Conservation (phyloP, 139 green algal genomes). For the Pedinophyceae sp. region DNA sequence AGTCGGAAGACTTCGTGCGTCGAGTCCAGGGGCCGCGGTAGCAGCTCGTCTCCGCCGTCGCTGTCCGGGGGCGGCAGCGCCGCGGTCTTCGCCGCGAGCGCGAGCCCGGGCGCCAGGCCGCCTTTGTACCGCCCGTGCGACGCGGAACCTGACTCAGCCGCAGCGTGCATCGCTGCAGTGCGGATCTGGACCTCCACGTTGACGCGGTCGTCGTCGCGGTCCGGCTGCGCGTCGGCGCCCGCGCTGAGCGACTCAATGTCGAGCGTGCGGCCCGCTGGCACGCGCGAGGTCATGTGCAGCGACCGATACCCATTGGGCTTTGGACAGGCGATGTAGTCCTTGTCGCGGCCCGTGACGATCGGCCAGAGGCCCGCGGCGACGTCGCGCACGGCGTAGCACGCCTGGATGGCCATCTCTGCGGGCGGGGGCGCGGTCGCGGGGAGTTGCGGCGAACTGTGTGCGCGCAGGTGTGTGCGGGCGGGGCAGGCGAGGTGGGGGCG, state of each 20-base stretch:
- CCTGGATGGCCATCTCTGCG: constrained; percentile 16
- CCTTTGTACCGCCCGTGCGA: constrained; percentile 75
- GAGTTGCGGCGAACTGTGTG: background rate
- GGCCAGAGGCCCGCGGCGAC: constrained; percentile 47
- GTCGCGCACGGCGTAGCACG: constrained; percentile 62
- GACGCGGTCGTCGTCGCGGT: background rate
- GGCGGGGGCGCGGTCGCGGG: background rate
- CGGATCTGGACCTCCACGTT: constrained; percentile 33
- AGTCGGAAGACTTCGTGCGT: constrained; percentile 31
- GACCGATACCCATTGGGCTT: constrained; percentile 84
- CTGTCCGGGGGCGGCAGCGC: no score
- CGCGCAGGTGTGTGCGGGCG: no score
- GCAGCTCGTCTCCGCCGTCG: no score
- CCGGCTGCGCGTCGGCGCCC: background rate
- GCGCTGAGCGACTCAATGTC: background rate
- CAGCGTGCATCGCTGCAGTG: constrained; percentile 58
- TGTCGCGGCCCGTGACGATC: constrained; percentile 34
- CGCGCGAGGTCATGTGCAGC: constrained; percentile 58
- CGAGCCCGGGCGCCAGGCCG: background rate
- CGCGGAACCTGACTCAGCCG: constrained; percentile 56
- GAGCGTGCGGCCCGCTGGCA: constrained; percentile 4
- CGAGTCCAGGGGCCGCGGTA: no score
- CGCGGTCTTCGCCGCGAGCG: no score
- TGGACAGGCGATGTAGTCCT: constrained; percentile 76
- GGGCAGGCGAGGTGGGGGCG: no score